phyloP scores from a whole-genome alignment of 345 rosid genomes.

The Melaleuca alternifolia region DNA sequence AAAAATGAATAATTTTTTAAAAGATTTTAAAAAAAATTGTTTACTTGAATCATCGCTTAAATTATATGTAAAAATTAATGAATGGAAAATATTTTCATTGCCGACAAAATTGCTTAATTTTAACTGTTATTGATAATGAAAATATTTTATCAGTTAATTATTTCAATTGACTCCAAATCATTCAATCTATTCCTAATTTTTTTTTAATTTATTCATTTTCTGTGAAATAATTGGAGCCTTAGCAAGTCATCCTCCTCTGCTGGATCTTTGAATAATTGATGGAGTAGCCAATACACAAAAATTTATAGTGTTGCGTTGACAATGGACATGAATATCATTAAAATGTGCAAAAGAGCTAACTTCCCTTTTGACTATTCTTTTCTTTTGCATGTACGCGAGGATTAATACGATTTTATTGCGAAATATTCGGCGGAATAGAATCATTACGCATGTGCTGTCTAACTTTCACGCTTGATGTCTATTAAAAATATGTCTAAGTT shows the following conservation, averaged over 20 bases:
- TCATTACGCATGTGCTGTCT: background rate
- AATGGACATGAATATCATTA: background rate
- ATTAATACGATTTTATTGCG: background rate
- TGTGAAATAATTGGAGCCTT: background rate
- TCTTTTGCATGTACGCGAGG: background rate
- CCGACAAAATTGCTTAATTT: too few species aligned
- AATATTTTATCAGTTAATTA: too few species aligned
- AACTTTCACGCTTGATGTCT: background rate
- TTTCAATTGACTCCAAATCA: too few species aligned
- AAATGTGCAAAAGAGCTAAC: background rate
- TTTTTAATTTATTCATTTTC: too few species aligned
- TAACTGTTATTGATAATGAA: too few species aligned
- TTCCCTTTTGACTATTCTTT: background rate
- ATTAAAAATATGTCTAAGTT: background rate
- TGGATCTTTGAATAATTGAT: background rate
- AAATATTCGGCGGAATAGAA: background rate
- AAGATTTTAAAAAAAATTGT: too few species aligned
- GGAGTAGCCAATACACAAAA: background rate
- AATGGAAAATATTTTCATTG: too few species aligned
- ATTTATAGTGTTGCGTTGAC: too few species aligned
- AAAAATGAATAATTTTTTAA: too few species aligned
- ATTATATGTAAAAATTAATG: too few species aligned
- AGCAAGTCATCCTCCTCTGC: background rate
- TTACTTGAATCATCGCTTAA: too few species aligned
- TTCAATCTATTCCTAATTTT: too few species aligned